A percentile compares a stretch with the other conserved stretches of the same genome.
These are phyloP conservation scores for Cutaneotrichosporon spelunceum DNA, from an alignment of 1,284 basidiomycete species.

Conservation along the genomic window DNA sequence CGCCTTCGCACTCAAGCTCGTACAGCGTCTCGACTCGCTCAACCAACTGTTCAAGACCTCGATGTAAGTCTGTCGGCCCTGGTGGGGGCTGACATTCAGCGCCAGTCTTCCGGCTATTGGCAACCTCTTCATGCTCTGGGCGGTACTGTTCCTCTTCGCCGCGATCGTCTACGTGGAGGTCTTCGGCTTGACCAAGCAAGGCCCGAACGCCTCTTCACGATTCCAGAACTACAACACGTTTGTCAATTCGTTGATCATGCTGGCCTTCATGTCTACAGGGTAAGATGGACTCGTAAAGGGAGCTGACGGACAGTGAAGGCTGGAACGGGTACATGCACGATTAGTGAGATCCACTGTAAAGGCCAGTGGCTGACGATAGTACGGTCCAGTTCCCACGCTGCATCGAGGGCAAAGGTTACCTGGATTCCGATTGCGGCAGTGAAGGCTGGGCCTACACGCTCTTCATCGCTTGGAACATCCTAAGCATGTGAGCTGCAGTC, in stretches of 20 bases:
- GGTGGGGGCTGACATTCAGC: constrained; percentile 49
- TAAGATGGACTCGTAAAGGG: constrained; percentile 57
- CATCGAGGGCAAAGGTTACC: constrained; percentile 60
- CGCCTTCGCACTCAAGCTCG: constrained; percentile 88
- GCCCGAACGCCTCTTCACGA: constrained; percentile 62
- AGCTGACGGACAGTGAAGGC: constrained; percentile 60
- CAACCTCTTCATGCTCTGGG: constrained; percentile 83
- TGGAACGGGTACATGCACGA: constrained; percentile 89
- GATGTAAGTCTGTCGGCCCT: constrained; percentile 60
- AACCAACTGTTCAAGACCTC: constrained; percentile 98
- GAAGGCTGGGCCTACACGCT: constrained; percentile 76
- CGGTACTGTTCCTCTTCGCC: constrained; percentile 88
- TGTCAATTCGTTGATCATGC: constrained; percentile 77
- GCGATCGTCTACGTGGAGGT: constrained; percentile 87
- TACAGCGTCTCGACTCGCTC: constrained; percentile 80
- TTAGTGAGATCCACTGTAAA: constrained; percentile 61
- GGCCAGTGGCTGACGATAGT: constrained; percentile 50
- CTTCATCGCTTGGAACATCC: constrained; percentile 94
- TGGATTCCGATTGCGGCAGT: constrained; percentile 86
- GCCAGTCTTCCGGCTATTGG: constrained; percentile 84
- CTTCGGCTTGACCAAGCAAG: constrained; percentile 89
- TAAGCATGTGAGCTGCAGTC: constrained; percentile 73
- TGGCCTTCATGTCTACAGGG: constrained; percentile 59
- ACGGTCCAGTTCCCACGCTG: constrained; percentile 76
- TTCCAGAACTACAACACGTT: constrained; percentile 80